phyloP scores from a whole-genome alignment of 108 stramenopile genomes.

The Nitzschia sp. region DNA sequence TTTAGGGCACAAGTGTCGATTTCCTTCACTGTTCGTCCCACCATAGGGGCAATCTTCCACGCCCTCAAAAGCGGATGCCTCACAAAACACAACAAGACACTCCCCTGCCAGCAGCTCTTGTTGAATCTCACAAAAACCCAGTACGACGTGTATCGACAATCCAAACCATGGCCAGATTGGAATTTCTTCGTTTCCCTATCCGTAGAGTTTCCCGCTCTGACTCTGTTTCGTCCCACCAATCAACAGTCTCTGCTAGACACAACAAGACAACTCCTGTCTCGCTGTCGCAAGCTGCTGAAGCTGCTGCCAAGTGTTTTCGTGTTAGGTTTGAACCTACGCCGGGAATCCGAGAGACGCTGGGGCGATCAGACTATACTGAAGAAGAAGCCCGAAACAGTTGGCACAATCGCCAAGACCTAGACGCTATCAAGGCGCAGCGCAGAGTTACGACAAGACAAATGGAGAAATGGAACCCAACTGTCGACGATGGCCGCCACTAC shows the following conservation, averaged over 20 bases:
- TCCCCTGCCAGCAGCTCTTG: no score
- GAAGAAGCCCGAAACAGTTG: constrained; percentile 13
- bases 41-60: no score
- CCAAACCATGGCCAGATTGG: neutral
- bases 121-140: no score
- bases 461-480: neutral
- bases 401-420: constrained; percentile 1
- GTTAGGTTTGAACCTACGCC: neutral
- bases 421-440: constrained; percentile 5
- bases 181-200: neutral
- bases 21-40: no score
- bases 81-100: no score
- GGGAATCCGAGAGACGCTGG: neutral
- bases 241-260: neutral
- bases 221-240: neutral
- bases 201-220: neutral
- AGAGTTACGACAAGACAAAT: neutral
- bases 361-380: neutral
- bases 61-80: no score
- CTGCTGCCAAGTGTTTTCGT: no score
- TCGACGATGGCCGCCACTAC: constrained; percentile 12
- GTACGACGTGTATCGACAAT: no score
- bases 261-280: neutral
- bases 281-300: neutral
- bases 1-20: no score